Percentiles rank a stretch among this genome's conserved stretches.
phyloP scores from a whole-genome alignment of 1,139 yeast species.

The Zygosaccharomyces pseudobailii region DNA sequence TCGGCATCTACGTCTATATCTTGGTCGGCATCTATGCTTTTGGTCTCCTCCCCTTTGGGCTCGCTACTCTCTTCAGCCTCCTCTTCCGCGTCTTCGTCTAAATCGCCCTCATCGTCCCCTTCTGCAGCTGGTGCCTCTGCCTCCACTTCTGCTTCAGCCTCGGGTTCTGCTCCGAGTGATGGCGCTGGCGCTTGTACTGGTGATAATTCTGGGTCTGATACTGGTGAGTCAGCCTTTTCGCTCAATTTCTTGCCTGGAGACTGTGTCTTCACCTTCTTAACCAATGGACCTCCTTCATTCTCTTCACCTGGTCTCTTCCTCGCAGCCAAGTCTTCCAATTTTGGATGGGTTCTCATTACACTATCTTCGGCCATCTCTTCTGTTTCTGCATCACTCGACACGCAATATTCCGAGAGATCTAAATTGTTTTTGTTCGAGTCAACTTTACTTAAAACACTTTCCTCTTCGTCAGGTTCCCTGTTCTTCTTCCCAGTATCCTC shows the following conservation, averaged over 20 bases:
- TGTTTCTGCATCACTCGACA: slow-evolving; percentile 34
- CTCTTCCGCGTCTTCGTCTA: slow-evolving; percentile 8
- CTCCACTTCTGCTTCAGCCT: slow-evolving; percentile 19
- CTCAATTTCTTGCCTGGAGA: slow-evolving; percentile 3
- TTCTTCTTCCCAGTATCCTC: not conserved
- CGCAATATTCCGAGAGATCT: slow-evolving; percentile 27
- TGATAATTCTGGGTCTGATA: not conserved
- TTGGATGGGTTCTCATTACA: slow-evolving; percentile 1
- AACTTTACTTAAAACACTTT: slow-evolving; percentile 24
- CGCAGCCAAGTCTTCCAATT: slow-evolving; percentile 16
- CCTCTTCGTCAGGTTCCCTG: slow-evolving; percentile 22
- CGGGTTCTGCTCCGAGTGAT: slow-evolving; percentile 3
- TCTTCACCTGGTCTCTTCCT: slow-evolving; percentile 6
- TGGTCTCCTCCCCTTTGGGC: slow-evolving; percentile 18
- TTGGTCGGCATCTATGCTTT: slow-evolving; percentile 17
- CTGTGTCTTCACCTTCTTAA: slow-evolving; percentile 7
- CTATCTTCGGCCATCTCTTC: slow-evolving; percentile 30
- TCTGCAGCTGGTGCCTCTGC: slow-evolving; percentile 8
- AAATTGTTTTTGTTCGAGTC: slow-evolving; percentile 22
- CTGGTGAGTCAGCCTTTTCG: not conserved
- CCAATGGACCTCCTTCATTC: slow-evolving; percentile 8
- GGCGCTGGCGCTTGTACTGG: slow-evolving; percentile 5
- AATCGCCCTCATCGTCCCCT: slow-evolving; percentile 9
- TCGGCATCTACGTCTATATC: slow-evolving; percentile 21
- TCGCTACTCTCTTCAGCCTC: slow-evolving; percentile 14